A percentile compares a stretch with the other conserved stretches of the same genome.
Evolutionary conservation across 176 grass and related monocot species (phyloP).

Genomic region (Eremochloa ophiuroides): DNA sequence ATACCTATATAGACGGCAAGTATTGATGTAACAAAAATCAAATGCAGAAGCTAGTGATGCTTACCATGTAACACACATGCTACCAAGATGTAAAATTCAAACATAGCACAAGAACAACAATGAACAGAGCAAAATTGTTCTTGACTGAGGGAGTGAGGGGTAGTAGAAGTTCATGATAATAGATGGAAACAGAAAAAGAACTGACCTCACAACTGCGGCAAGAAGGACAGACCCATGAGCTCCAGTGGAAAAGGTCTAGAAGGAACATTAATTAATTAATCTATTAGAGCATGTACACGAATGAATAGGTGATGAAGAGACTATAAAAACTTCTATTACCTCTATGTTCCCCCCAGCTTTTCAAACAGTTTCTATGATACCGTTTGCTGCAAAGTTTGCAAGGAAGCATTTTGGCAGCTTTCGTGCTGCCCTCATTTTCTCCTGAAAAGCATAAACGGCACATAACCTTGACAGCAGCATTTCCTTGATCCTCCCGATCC

Average conservation of each 20-base stretch:
- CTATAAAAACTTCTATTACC: slow-evolving; percentile 19
- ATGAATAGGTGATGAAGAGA: background rate
- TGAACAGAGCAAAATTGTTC: background rate
- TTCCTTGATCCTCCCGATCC: slow-evolving; percentile 47
- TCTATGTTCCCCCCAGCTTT: slow-evolving; percentile 90
- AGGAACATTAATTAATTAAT: slow-evolving; percentile 11
- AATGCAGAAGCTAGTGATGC: background rate
- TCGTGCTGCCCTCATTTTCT: slow-evolving; percentile 81
- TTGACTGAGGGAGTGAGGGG: background rate
- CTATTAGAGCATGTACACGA: slow-evolving; percentile 22
- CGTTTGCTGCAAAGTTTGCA: slow-evolving; percentile 95
- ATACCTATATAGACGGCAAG: slow-evolving; percentile 58
- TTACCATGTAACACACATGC: background rate
- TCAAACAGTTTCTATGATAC: slow-evolving; percentile 89
- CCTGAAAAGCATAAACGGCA: slow-evolving; percentile 90
- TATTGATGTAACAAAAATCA: slow-evolving; percentile 21
- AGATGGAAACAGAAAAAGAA: slow-evolving; percentile 2
- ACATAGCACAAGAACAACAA: background rate
- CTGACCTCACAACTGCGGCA: slow-evolving; percentile 88
- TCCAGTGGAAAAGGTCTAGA: slow-evolving; percentile 95
- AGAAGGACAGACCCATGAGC: slow-evolving; percentile 77
- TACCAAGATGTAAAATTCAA: slow-evolving; percentile 11
- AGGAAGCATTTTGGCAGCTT: slow-evolving; percentile 90
- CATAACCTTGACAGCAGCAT: slow-evolving; percentile 76
- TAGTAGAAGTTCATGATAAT: background rate